Conservation (phyloP, 129 eudicot genomes). For the Helianthus tuberosus region DNA sequence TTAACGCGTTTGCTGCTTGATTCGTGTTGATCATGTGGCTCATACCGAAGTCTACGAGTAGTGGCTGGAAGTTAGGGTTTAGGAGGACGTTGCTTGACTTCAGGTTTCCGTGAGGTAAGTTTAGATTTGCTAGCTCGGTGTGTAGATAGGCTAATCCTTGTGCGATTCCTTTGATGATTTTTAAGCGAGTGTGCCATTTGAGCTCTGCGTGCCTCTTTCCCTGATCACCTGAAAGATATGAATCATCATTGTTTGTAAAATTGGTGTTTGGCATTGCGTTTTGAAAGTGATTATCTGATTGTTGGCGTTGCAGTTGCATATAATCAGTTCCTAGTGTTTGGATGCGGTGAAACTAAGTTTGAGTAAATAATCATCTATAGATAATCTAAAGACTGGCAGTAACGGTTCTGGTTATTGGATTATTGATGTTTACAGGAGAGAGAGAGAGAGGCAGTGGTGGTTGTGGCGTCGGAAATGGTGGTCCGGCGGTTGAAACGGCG, state of each 20-base stretch:
- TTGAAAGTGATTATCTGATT: not conserved
- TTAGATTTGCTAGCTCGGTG: slow-evolving; percentile 42
- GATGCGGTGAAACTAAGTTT: too few relatives aligned
- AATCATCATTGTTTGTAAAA: slow-evolving; percentile 3
- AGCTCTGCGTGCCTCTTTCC: slow-evolving; percentile 55
- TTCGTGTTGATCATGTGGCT: slow-evolving; percentile 34
- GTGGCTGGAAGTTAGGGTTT: slow-evolving; percentile 48
- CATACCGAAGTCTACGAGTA: slow-evolving; percentile 62
- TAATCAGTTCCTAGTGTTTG: too few relatives aligned
- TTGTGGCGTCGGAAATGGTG: too few relatives aligned
- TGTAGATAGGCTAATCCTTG: slow-evolving; percentile 63
- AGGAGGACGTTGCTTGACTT: slow-evolving; percentile 84
- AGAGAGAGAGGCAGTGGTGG: too few relatives aligned
- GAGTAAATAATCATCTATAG: not conserved
- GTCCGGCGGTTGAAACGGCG: too few relatives aligned
- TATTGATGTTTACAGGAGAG: not conserved
- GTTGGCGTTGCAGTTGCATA: too few relatives aligned
- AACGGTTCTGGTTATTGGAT: not conserved
- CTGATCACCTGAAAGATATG: slow-evolving; percentile 51
- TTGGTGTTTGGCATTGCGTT: not conserved
- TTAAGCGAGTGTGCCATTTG: slow-evolving; percentile 62
- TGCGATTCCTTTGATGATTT: slow-evolving; percentile 67
- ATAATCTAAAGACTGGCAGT: not conserved
- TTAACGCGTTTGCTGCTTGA: slow-evolving; percentile 42
- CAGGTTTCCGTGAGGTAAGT: slow-evolving; percentile 79